phyloP scores from a whole-genome alignment of 805 yeast species.

The Komagataella populi region DNA sequence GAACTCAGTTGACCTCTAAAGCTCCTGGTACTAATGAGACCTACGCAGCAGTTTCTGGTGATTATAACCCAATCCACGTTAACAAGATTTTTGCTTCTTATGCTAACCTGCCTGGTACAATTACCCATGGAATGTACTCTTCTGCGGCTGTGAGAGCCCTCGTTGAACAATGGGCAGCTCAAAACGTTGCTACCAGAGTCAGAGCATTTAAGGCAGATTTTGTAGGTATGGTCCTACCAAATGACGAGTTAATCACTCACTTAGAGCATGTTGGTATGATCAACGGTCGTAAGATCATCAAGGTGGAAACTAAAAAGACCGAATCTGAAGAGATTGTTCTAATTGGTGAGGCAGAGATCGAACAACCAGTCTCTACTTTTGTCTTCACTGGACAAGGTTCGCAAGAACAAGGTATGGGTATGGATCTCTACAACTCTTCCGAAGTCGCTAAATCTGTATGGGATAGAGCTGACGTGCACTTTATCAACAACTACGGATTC shows the following conservation, averaged over 20 bases:
- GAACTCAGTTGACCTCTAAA: slow-evolving; percentile 48
- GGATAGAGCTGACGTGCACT: slow-evolving; percentile 96
- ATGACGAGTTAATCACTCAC: slow-evolving; percentile 74
- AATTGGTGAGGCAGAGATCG: slow-evolving; percentile 95
- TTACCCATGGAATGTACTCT: slow-evolving; percentile 98
- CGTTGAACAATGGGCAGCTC: slow-evolving; percentile 98
- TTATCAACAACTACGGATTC: slow-evolving; percentile 90
- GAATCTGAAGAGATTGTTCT: slow-evolving; percentile 70
- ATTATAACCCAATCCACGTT: slow-evolving; percentile 96
- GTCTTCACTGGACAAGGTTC: slow-evolving; percentile 99
- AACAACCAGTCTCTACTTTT: slow-evolving; percentile 92
- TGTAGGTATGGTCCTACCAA: slow-evolving; percentile 96
- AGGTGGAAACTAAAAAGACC: slow-evolving; percentile 77
- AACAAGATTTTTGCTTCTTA: slow-evolving; percentile 88
- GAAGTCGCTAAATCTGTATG: slow-evolving; percentile 91
- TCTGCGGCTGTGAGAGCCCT: slow-evolving; percentile 90
- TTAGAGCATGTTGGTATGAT: slow-evolving; percentile 97
- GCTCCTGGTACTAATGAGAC: slow-evolving; percentile 96
- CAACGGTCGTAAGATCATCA: slow-evolving; percentile 94
- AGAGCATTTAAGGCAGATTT: slow-evolving; percentile 85
- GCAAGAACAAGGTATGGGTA: slow-evolving; percentile 99
- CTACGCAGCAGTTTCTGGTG: slow-evolving; percentile 95
- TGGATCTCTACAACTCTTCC: slow-evolving; percentile 88
- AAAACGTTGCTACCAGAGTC: slow-evolving; percentile 90
- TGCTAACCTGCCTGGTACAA: slow-evolving; percentile 92